These are phyloP conservation scores for Cicer pinnatifidum DNA, from an alignment of 306 rosid species.

Conservation along the genomic window DNA sequence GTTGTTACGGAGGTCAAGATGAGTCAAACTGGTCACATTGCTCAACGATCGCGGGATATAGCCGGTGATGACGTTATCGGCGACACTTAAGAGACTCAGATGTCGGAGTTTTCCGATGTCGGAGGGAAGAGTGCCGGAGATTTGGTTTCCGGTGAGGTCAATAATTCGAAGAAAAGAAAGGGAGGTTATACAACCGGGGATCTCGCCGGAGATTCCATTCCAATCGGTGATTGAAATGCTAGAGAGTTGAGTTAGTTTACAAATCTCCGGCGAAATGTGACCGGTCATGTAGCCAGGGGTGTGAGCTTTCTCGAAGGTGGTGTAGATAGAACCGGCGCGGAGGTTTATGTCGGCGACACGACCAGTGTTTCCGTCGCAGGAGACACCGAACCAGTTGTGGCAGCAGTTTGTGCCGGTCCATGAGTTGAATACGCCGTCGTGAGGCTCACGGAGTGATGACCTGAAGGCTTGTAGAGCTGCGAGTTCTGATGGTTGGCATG, in stretches of 20 bases:
- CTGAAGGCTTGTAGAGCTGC: conserved; percentile 67
- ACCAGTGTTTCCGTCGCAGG: conserved; percentile 62
- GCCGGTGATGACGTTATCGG: conserved; percentile 71
- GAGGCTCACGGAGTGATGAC: conserved; percentile 60
- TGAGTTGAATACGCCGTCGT: conserved; percentile 63
- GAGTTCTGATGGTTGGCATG: conserved; percentile 70
- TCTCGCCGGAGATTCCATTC: conserved; percentile 79
- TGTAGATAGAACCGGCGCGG: conserved; percentile 71
- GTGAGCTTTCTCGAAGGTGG: conserved; percentile 58
- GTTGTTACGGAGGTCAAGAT: conserved; percentile 83
- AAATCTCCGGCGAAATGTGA: conserved; percentile 63
- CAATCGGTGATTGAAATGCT: conserved; percentile 75
- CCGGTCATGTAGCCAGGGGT: conserved; percentile 76
- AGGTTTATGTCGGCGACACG: conserved; percentile 81
- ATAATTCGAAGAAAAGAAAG: conserved; percentile 72
- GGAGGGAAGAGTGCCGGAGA: conserved; percentile 61
- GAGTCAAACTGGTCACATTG: conserved; percentile 53
- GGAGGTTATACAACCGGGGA: conserved; percentile 65
- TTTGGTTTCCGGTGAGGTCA: conserved; percentile 70
- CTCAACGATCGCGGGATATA: conserved; percentile 59
- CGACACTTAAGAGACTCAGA: conserved; percentile 57
- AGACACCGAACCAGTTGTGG: conserved; percentile 70
- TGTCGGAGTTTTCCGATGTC: conserved; percentile 62
- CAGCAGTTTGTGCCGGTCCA: conserved; percentile 89
- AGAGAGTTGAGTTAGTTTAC: conserved; percentile 66